Conservation (phyloP, 805 yeast species). For the Kluyveromyces nonfermentans region DNA sequence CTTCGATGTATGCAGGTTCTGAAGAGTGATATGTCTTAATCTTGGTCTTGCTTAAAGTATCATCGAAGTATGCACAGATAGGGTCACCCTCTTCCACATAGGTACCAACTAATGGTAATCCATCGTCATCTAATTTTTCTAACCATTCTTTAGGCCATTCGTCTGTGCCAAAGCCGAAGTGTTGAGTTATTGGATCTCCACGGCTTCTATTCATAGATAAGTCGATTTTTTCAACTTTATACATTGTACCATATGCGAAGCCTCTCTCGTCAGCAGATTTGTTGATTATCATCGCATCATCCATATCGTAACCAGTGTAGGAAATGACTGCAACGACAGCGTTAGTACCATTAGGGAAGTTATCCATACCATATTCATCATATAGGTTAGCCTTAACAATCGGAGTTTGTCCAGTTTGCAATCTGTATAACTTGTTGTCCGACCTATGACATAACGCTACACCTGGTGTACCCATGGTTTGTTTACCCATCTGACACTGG, state of each 20-base stretch:
- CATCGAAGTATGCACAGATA: constrained; percentile 85
- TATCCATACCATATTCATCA: constrained; percentile 96
- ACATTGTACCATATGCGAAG: constrained; percentile 93
- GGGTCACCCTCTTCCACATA: constrained; percentile 94
- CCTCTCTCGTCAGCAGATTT: constrained; percentile 98
- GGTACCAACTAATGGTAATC: constrained; percentile 83
- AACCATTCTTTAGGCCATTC: constrained; percentile 90
- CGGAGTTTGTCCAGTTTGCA: constrained; percentile 95
- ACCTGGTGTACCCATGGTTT: constrained; percentile 99
- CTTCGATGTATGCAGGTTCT: constrained; percentile 92
- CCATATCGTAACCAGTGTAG: constrained; percentile 99
- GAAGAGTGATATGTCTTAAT: constrained; percentile 87
- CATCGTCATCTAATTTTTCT: constrained; percentile 81
- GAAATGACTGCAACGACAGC: constrained; percentile 99
- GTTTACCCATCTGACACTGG: constrained; percentile 99
- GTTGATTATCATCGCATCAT: constrained; percentile 97
- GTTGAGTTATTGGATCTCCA: constrained; percentile 92
- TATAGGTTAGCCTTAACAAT: constrained; percentile 88
- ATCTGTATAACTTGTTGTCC: constrained; percentile 85
- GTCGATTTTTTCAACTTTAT: constrained; percentile 89
- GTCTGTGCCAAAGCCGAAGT: constrained; percentile 89
- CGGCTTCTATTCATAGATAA: constrained; percentile 65
- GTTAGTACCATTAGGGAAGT: constrained; percentile 95
- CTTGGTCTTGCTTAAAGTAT: constrained; percentile 80
- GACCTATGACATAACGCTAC: constrained; percentile 87